These are phyloP conservation scores for Cercospora sesami DNA, from an alignment of 2,329 filamentous ascomycete genomes.

Conservation along the genomic window DNA sequence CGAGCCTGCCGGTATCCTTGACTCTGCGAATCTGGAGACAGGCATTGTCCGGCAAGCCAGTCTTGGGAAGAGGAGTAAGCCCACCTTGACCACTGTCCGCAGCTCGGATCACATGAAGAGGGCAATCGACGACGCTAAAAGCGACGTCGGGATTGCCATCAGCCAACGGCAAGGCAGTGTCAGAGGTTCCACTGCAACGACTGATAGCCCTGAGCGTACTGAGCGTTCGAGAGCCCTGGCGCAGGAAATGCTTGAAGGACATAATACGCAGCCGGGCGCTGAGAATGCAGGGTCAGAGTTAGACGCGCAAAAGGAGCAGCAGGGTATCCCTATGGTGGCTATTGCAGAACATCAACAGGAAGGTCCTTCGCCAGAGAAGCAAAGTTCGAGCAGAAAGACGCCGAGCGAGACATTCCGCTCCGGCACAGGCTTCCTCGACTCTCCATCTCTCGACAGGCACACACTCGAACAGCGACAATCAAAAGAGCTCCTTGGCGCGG, in stretches of 20 bases:
- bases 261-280: constrained; percentile 17
- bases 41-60: constrained; percentile 51
- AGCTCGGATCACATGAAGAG: constrained; percentile 41
- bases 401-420: constrained; percentile 35
- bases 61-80: constrained; percentile 49
- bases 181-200: background rate
- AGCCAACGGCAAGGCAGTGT: constrained; percentile 24
- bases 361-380: background rate
- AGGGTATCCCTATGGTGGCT: background rate
- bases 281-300: background rate
- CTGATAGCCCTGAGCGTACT: constrained; percentile 14
- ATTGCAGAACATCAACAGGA: constrained; percentile 5
- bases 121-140: constrained; percentile 17
- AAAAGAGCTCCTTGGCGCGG: constrained; percentile 27
- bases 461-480: constrained; percentile 20
- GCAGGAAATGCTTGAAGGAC: constrained; percentile 21
- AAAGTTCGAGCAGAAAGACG: constrained; percentile 20
- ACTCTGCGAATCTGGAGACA: constrained; percentile 24
- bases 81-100: constrained; percentile 51
- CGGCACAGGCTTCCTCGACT: constrained; percentile 40
- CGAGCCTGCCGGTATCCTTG: constrained; percentile 3
- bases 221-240: constrained; percentile 15
- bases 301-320: background rate
- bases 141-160: constrained; percentile 20
- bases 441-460: constrained; percentile 21